A percentile compares a stretch with the other conserved stretches of the same genome.
Conservation (phyloP, 108 stramenopile species). For the Discostella stelligeroides region DNA sequence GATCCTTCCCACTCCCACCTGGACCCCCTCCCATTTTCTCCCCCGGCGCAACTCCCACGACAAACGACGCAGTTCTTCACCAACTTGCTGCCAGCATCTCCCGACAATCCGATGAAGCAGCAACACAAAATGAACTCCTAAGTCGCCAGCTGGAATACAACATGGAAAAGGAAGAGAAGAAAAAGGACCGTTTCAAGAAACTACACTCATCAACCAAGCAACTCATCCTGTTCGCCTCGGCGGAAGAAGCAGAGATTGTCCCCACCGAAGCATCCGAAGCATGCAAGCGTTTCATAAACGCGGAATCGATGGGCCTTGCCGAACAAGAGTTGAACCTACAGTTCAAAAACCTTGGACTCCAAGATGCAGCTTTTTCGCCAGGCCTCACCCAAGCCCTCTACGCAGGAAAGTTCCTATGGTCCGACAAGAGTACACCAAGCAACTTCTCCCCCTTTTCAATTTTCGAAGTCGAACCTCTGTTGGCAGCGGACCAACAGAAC, state of each 20-base stretch:
- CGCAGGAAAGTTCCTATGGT: not conserved
- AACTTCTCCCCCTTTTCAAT: not conserved
- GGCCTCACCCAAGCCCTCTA: not conserved
- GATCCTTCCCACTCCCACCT: no score
- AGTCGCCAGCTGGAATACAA: not conserved
- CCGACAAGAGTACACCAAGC: not conserved
- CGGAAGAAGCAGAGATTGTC: not conserved
- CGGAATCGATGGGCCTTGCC: no score
- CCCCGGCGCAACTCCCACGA: no score
- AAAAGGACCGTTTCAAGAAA: constrained; percentile 1
- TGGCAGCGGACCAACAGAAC: not conserved
- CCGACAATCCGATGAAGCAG: not conserved
- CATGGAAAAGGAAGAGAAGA: not conserved
- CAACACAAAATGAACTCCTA: not conserved
- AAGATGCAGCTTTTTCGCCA: not conserved
- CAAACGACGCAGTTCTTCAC: no score
- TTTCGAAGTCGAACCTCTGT: not conserved
- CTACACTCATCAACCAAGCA: no score
- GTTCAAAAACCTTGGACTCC: not conserved
- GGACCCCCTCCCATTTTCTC: no score
- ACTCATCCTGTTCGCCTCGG: not conserved
- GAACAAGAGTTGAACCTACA: not conserved
- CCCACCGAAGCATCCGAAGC: not conserved
- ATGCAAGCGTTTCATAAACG: no score
- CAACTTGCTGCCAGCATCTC: no score